phyloP scores from a whole-genome alignment of 306 rosid genomes.

The Prunus davidiana region DNA sequence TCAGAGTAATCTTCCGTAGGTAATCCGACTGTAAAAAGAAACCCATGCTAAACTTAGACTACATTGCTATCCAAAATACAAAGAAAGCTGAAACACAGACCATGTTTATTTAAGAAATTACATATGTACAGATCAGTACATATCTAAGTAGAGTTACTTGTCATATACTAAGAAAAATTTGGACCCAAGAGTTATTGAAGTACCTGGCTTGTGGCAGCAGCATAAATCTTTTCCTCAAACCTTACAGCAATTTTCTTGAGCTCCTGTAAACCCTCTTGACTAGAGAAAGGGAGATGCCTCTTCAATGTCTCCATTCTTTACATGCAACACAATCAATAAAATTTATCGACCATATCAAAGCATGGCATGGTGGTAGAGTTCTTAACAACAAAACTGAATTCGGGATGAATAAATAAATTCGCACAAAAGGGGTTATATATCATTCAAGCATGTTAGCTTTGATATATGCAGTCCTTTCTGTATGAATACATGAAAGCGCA shows the following conservation, averaged over 20 bases:
- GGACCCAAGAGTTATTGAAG: not conserved
- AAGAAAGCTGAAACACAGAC: not conserved
- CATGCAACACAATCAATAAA: not conserved
- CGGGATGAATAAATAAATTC: not conserved
- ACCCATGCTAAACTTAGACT: not conserved
- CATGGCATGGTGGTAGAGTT: not conserved
- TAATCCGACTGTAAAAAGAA: not conserved
- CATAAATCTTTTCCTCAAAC: conserved; percentile 73
- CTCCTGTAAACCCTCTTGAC: conserved; percentile 51
- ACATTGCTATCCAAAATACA: not conserved
- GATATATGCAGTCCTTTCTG: no score
- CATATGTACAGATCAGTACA: not conserved
- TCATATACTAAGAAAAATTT: not conserved
- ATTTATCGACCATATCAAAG: not conserved
- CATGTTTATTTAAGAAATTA: not conserved
- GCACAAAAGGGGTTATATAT: no score
- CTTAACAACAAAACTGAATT: not conserved
- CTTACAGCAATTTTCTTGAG: conserved; percentile 61
- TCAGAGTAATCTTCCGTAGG: not conserved
- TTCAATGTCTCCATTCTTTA: conserved; percentile 62
- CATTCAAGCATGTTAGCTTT: no score
- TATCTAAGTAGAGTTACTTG: not conserved
- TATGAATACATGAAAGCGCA: no score
- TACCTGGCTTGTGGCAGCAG: conserved; percentile 65
- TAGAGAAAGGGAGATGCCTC: conserved; percentile 58